A percentile compares a stretch with the other conserved stretches of the same genome.
phyloP scores from a whole-genome alignment of 148 eudicot species.

The Cornus kousa region DNA sequence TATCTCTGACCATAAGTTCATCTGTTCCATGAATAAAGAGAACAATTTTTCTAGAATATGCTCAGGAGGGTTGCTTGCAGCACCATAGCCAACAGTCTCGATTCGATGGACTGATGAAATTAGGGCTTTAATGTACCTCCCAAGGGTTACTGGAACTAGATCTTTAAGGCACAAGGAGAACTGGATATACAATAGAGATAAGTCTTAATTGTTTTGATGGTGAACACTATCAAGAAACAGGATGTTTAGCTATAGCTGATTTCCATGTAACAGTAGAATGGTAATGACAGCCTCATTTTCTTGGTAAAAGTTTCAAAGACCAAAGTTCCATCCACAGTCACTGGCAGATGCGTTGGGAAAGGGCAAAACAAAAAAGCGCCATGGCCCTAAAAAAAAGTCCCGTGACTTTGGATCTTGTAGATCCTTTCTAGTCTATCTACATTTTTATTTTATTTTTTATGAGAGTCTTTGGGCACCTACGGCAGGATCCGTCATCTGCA shows the following conservation, averaged over 20 bases:
- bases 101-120: conserved; percentile 52
- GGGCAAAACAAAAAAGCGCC: too few relatives aligned
- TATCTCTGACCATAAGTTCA: conserved; percentile 85
- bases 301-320: not conserved
- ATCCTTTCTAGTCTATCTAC: too few relatives aligned
- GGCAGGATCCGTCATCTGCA: too few relatives aligned
- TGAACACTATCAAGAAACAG: not conserved
- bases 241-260: conserved; percentile 1
- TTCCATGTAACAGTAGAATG: not conserved
- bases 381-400: too few relatives aligned
- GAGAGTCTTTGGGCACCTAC: too few relatives aligned
- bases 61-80: conserved; percentile 46
- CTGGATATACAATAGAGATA: conserved; percentile 51
- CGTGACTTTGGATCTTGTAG: too few relatives aligned
- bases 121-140: conserved; percentile 78
- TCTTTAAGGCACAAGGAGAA: conserved; percentile 96
- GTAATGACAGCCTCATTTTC: not conserved
- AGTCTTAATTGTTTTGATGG: conserved; percentile 2
- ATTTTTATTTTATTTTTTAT: too few relatives aligned
- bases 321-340: too few relatives aligned
- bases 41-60: conserved; percentile 85
- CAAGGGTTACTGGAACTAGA: conserved; percentile 91
- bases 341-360: too few relatives aligned
- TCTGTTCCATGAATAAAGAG: conserved; percentile 84
- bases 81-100: conserved; percentile 21